Evolutionary conservation across 2,329 filamentous ascomycete genomes (phyloP).

Genomic region (Beauveria brongniartii): DNA sequence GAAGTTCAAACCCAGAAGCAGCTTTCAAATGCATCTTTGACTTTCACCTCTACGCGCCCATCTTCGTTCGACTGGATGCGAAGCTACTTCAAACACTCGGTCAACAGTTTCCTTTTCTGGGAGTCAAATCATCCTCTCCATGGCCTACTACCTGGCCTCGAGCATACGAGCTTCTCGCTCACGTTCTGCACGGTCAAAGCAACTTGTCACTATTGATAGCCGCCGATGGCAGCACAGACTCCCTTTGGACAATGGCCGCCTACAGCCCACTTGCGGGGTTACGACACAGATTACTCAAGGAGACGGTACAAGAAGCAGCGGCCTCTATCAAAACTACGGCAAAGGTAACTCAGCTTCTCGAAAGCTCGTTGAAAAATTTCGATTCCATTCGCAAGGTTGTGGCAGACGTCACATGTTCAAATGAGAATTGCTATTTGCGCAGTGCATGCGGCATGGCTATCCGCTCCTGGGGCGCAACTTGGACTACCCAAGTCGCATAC

Average conservation of each 20-base stretch:
- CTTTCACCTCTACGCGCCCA: conserved; percentile 9
- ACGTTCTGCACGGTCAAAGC: background rate
- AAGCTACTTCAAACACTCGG: background rate
- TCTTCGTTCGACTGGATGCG: conserved; percentile 13
- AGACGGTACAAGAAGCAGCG: conserved; percentile 13
- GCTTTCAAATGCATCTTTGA: conserved; percentile 12
- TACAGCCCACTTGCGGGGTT: conserved; percentile 13
- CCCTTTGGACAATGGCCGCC: conserved; percentile 15
- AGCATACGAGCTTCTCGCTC: conserved; percentile 2
- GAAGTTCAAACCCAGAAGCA: background rate
- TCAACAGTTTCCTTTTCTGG: background rate
- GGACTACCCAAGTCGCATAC: conserved; percentile 13
- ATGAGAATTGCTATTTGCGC: background rate
- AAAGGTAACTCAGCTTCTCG: conserved; percentile 10
- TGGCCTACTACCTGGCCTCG: conserved; percentile 14
- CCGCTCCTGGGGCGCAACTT: conserved; percentile 14
- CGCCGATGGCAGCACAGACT: background rate
- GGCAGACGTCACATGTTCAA: background rate
- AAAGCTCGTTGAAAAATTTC: conserved; percentile 11
- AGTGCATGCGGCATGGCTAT: conserved; percentile 15
- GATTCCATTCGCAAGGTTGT: conserved; percentile 6
- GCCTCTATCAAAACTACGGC: conserved; percentile 9
- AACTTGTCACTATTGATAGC: conserved; percentile 11
- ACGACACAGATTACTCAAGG: background rate
- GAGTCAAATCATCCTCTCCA: background rate